phyloP scores from a whole-genome alignment of 2,329 filamentous ascomycete species.

The Zymoseptoria tritici region DNA sequence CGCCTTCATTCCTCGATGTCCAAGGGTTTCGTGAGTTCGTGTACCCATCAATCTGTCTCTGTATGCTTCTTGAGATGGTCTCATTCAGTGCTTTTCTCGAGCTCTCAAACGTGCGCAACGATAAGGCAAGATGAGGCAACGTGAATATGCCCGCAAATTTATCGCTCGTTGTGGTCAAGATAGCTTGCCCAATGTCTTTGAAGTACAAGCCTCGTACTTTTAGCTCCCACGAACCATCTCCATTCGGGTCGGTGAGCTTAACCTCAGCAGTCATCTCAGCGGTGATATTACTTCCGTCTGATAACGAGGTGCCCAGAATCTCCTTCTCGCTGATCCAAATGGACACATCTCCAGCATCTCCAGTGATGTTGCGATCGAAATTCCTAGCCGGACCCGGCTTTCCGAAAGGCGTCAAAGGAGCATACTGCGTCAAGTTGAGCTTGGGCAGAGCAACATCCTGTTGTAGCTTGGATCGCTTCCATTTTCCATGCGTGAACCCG shows the following conservation, averaged over 20 bases:
- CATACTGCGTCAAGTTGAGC: constrained; percentile 49
- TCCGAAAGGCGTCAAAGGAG: constrained; percentile 60
- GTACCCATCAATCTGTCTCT: constrained; percentile 56
- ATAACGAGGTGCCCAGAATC: constrained; percentile 27
- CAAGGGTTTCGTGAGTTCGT: constrained; percentile 57
- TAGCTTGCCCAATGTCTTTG: constrained; percentile 66
- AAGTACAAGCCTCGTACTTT: constrained; percentile 79
- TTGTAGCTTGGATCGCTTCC: constrained; percentile 55
- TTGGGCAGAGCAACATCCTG: constrained; percentile 37
- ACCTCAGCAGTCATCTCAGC: constrained; percentile 60
- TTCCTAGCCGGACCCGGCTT: constrained; percentile 37
- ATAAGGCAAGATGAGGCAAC: constrained; percentile 72
- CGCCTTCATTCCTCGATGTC: constrained; percentile 59
- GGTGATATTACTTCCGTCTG: constrained; percentile 48
- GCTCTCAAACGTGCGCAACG: constrained; percentile 42
- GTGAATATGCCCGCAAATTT: constrained; percentile 88
- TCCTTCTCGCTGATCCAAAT: constrained; percentile 57
- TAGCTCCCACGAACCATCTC: constrained; percentile 71
- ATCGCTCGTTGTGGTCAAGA: constrained; percentile 84
- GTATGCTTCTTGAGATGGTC: constrained; percentile 61
- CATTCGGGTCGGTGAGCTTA: constrained; percentile 63
- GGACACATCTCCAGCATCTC: constrained; percentile 59
- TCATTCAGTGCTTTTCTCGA: constrained; percentile 57
- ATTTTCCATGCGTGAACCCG: constrained; percentile 68
- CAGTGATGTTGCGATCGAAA: constrained; percentile 77